These are phyloP conservation scores for Saccharomycodes ludwigii DNA, from an alignment of 805 yeast genomes.

Conservation along the genomic window DNA sequence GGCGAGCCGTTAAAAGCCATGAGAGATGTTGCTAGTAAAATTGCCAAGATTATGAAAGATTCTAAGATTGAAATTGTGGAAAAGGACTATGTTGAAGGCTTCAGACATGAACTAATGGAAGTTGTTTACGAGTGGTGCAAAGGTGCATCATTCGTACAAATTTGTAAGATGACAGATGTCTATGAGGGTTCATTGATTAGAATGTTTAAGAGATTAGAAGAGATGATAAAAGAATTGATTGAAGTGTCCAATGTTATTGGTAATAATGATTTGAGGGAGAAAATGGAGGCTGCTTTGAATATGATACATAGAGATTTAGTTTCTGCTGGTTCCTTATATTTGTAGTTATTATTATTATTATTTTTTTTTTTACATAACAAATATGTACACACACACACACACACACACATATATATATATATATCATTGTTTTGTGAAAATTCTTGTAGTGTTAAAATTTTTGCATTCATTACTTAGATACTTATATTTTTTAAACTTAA, in stretches of 20 bases:
- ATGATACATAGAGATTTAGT: constrained; percentile 92
- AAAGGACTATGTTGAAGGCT: constrained; percentile 83
- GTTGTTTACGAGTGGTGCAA: constrained; percentile 95
- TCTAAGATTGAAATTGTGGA: constrained; percentile 83
- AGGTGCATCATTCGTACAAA: constrained; percentile 92
- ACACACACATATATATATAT: no score
- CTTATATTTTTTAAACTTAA: no score
- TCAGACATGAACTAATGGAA: constrained; percentile 91
- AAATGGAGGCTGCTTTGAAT: constrained; percentile 78
- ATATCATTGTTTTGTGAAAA: no score
- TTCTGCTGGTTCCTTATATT: constrained; percentile 87
- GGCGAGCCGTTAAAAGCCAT: constrained; percentile 84
- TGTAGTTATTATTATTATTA: constrained; percentile 20
- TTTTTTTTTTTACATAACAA: no score
- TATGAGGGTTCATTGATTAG: constrained; percentile 94
- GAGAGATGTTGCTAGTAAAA: constrained; percentile 82
- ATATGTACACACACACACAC: no score
- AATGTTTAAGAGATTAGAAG: constrained; percentile 90
- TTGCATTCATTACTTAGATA: no score
- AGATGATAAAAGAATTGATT: constrained; percentile 77
- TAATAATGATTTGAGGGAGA: constrained; percentile 69
- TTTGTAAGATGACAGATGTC: constrained; percentile 97
- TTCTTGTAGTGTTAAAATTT: no score
- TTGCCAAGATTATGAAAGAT: constrained; percentile 83
- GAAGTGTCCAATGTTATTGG: constrained; percentile 93